Percentiles rank a stretch among this genome's conserved stretches.
phyloP scores from a whole-genome alignment of 2,329 filamentous ascomycete species.

The Shiraia sp. region DNA sequence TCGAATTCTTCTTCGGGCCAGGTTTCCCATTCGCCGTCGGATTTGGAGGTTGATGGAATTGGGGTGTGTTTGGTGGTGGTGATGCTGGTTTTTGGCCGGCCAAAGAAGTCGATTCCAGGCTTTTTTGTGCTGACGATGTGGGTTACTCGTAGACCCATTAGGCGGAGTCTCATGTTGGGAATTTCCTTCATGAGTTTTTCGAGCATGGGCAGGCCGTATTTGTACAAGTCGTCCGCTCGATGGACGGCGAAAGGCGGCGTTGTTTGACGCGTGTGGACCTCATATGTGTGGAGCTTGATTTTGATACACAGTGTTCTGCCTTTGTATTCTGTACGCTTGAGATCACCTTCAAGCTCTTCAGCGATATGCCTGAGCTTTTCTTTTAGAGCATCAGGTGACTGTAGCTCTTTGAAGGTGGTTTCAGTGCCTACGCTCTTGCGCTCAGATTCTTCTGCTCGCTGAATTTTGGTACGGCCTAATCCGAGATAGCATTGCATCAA shows the following conservation, averaged over 20 bases:
- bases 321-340: slow-evolving; percentile 78
- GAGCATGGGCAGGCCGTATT: slow-evolving; percentile 79
- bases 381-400: slow-evolving; percentile 67
- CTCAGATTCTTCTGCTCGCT: slow-evolving; percentile 86
- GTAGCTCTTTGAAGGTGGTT: slow-evolving; percentile 83
- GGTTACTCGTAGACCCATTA: slow-evolving; percentile 89
- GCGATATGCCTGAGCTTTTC: slow-evolving; percentile 81
- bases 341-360: slow-evolving; percentile 83
- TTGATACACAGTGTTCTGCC: slow-evolving; percentile 91
- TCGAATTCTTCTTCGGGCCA: slow-evolving; percentile 71
- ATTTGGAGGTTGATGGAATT: slow-evolving; percentile 15
- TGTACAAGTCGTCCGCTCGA: slow-evolving; percentile 80
- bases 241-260: slow-evolving; percentile 73
- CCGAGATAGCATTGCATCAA: slow-evolving; percentile 83
- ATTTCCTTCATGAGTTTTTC: slow-evolving; percentile 82
- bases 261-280: slow-evolving; percentile 83
- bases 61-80: slow-evolving; percentile 11
- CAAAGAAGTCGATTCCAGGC: slow-evolving; percentile 80
- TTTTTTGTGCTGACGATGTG: slow-evolving; percentile 86
- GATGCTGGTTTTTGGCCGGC: slow-evolving; percentile 44
- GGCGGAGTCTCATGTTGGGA: slow-evolving; percentile 74
- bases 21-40: slow-evolving; percentile 64
- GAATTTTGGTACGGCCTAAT: slow-evolving; percentile 80
- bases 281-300: slow-evolving; percentile 91
- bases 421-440: slow-evolving; percentile 94